Evolutionary conservation across 2,329 filamentous ascomycete species (phyloP), one percentile per base, ranked within the genome.

Genomic region (Didymella pomorum): DNA sequence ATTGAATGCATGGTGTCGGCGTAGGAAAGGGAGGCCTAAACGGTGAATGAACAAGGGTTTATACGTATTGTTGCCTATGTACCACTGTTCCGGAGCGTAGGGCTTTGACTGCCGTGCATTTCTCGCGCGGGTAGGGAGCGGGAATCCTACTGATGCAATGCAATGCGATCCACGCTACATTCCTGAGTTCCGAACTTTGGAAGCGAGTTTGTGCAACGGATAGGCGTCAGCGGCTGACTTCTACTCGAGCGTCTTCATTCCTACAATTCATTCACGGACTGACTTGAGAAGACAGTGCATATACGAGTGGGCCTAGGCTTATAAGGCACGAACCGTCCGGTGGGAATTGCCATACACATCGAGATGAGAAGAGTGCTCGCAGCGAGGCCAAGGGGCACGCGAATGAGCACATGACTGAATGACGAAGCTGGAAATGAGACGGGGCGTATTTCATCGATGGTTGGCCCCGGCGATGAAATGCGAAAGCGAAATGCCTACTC

Each of bases 161-260:
- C 49, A 51, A 57, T 50, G 49, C 29, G 23, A 41, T 14, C 58
- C 60, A 61, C 55, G 60, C 62, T 58, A 53, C 60, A 61, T 65
- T 63, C 55, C 60, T 47, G 49, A 50, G 23, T 9, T n/a, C 41
- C n/a, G 18, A 31, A 43, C 3, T 6, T 21, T n/a, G 37, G 35
- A 48, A 58, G 54, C 28, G 35, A 49, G 33, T 26, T 56, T 18
- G 56, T 57, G 44, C 31, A 18, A 55, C 51, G 33, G 37, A 50
- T 39, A 42, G 26, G 50, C 50, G 45, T 57, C 41, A 35, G 26
- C 43, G 48, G 29, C 29, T 33, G 35, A 42, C 42, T 29, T 45
- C 25, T 43, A 33, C 42, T 48, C 43, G 52, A 44, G 56, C 51
- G 31, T 21, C 9, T 35, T 37, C 56, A 60, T 60, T 55, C 51